A percentile compares a stretch with the other conserved stretches of the same genome.
Conservation (phyloP, 129 eudicot species). For the Tanacetum coccineum region DNA sequence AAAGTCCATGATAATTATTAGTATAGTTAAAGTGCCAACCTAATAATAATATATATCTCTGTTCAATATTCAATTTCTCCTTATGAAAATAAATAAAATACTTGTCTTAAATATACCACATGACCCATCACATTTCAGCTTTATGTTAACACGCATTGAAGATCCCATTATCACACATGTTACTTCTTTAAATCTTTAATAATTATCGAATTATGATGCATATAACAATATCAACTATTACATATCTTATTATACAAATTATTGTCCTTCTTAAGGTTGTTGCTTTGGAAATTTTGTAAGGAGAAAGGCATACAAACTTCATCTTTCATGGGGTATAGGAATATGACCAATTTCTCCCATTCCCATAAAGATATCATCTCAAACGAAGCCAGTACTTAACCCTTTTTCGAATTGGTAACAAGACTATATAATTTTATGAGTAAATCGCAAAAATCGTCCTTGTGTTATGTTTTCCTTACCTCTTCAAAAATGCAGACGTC, state of each 20-base stretch:
- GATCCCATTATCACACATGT: conserved; percentile 2
- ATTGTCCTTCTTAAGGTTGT: conserved; percentile 10
- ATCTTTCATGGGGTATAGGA: conserved; percentile 19
- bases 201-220: conserved; percentile 3
- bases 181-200: background rate
- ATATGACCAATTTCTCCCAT: conserved; percentile 6
- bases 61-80: conserved; percentile 5
- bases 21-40: conserved; percentile 18
- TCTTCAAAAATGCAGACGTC: no score
- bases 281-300: conserved; percentile 27
- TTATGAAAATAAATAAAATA: no score
- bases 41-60: background rate
- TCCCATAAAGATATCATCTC: conserved; percentile 22
- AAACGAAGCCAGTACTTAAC: conserved; percentile 6
- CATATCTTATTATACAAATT: conserved; percentile 10
- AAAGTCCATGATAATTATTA: conserved; percentile 15
- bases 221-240: background rate
- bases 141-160: conserved; percentile 16
- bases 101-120: conserved; percentile 13
- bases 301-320: conserved; percentile 30
- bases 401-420: conserved; percentile 4
- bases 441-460: no score
- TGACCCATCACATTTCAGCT: no score
- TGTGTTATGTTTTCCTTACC: no score
- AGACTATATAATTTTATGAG: background rate